Conservation (phyloP, 163 green algal species). For the Picocystis sp. region DNA sequence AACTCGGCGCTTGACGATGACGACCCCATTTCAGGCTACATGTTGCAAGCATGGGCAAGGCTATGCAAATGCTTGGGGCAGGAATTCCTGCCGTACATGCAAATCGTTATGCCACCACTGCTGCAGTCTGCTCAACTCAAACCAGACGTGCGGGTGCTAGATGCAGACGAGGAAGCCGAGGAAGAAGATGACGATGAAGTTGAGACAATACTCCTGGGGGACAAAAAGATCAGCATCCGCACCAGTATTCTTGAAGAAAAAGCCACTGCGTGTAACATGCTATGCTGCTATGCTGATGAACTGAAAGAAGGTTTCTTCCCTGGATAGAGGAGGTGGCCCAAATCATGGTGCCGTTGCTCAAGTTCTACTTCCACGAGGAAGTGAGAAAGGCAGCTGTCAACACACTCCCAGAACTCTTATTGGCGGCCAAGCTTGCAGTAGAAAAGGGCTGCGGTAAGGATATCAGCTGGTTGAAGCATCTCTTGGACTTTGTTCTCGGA, state of each 20-base stretch:
- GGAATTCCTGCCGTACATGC: constrained; percentile 92
- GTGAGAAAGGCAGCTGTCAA: constrained; percentile 46
- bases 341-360: constrained; percentile 80
- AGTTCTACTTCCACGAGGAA: constrained; percentile 95
- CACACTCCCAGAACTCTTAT: constrained; percentile 68
- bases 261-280: constrained; percentile 90
- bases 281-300: constrained; percentile 92
- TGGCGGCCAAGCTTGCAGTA: constrained; percentile 40
- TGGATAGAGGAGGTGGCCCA: constrained; percentile 39
- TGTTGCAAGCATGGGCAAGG: constrained; percentile 85
- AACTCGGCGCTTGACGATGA: constrained; percentile 51
- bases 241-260: constrained; percentile 86
- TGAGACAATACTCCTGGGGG: constrained; percentile 51
- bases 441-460: constrained; percentile 33
- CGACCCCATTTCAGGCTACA: constrained; percentile 81
- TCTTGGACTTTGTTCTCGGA: constrained; percentile 19
- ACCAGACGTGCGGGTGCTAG: constrained; percentile 60
- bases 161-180: constrained; percentile 25
- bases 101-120: constrained; percentile 82
- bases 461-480: constrained; percentile 19
- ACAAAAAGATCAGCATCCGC: constrained; percentile 49
- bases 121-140: constrained; percentile 51
- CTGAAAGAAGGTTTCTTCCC: constrained; percentile 58
- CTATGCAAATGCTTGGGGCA: constrained; percentile 88
- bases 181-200: constrained; percentile 44